Evolutionary conservation across 1,284 basidiomycete species (phyloP).

Genomic region (Kalmanozyma brasiliensis): DNA sequence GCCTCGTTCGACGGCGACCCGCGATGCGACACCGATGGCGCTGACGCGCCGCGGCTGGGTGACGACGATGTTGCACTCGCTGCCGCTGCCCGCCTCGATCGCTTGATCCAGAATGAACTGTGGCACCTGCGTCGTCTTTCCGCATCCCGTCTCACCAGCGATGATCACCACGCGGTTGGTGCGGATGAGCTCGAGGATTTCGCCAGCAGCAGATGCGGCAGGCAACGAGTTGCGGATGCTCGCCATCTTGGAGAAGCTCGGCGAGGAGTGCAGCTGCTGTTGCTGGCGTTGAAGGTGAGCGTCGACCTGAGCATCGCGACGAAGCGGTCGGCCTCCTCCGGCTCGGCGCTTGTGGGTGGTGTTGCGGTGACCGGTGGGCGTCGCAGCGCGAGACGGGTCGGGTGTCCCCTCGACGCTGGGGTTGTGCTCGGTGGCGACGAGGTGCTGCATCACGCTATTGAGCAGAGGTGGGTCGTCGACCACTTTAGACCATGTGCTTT

Average conservation of each 20-base stretch:
- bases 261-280: constrained; percentile 80
- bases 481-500: constrained; percentile 67
- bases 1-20: constrained; percentile 85
- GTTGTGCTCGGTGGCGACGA: constrained; percentile 34
- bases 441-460: constrained; percentile 60
- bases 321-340: constrained; percentile 60
- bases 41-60: constrained; percentile 91
- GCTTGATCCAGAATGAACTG: constrained; percentile 82
- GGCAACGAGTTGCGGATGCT: constrained; percentile 74
- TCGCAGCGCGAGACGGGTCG: constrained; percentile 21
- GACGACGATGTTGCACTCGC: constrained; percentile 80
- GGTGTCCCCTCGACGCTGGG: constrained; percentile 24
- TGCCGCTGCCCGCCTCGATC: constrained; percentile 75
- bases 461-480: constrained; percentile 66
- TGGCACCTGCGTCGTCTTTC: constrained; percentile 84
- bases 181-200: constrained; percentile 69
- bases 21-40: constrained; percentile 86
- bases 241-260: constrained; percentile 76
- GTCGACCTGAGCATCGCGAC: constrained; percentile 71
- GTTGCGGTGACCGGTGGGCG: constrained; percentile 21
- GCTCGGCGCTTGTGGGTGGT: constrained; percentile 9
- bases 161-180: constrained; percentile 48
- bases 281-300: constrained; percentile 74
- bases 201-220: constrained; percentile 82
- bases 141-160: constrained; percentile 75